Evolutionary conservation across 495 filamentous ascomycete species (phyloP).

Genomic region (Cercophora newfieldiana): DNA sequence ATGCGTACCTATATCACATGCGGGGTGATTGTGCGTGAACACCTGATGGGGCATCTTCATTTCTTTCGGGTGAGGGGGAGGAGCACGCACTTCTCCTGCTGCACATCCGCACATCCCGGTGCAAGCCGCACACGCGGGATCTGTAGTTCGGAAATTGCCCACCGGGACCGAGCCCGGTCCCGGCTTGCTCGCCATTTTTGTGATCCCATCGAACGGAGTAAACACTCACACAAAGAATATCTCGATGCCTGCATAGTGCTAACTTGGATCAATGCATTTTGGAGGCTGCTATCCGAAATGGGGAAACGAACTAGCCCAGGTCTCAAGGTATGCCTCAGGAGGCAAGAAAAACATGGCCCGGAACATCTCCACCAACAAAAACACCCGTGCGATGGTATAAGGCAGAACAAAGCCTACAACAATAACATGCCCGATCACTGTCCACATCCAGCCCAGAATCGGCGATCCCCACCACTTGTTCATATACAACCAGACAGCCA

Average conservation of each 20-base stretch:
- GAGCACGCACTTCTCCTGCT: too few species aligned
- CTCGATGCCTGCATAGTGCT: too few species aligned
- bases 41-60: background rate
- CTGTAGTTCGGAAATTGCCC: too few species aligned
- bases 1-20: slow-evolving; percentile 9
- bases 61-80: background rate
- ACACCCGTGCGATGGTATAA: background rate
- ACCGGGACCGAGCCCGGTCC: too few species aligned
- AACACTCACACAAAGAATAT: too few species aligned
- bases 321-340: background rate
- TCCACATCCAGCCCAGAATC: background rate
- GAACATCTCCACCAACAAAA: background rate
- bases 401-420: background rate
- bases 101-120: too few species aligned
- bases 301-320: background rate
- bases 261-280: too few species aligned
- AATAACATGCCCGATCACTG: background rate
- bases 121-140: too few species aligned
- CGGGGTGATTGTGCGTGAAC: slow-evolving; percentile 1
- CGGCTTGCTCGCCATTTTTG: too few species aligned
- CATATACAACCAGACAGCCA: background rate
- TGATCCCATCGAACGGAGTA: too few species aligned
- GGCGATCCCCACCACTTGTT: background rate
- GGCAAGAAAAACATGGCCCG: background rate
- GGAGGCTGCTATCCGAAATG: background rate